These are phyloP conservation scores for Pichia membranifaciens DNA, from an alignment of 805 yeast species.

Conservation along the genomic window DNA sequence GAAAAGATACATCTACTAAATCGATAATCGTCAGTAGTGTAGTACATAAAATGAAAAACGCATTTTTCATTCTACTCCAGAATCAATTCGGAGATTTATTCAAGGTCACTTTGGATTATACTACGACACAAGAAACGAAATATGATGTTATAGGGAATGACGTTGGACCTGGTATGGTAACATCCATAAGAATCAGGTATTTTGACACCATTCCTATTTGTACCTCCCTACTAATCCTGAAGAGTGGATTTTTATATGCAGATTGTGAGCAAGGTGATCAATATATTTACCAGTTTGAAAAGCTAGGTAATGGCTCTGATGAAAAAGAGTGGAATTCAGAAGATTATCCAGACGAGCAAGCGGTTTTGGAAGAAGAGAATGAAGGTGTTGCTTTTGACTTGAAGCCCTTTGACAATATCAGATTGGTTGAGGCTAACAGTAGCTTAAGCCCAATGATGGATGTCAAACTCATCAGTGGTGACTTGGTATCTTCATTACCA, in stretches of 20 bases:
- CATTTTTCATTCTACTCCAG: conserved; percentile 68
- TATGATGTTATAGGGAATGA: conserved; percentile 15
- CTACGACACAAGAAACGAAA: conserved; percentile 35
- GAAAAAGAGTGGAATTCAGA: conserved; percentile 30
- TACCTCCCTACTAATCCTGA: conserved; percentile 51
- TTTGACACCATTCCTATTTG: conserved; percentile 73
- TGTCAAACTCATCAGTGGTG: conserved; percentile 32
- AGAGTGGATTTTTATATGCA: conserved; percentile 70
- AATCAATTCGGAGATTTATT: conserved; percentile 67
- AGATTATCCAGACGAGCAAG: conserved; percentile 31
- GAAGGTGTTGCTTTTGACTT: conserved; percentile 25
- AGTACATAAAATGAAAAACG: conserved; percentile 57
- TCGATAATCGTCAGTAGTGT: conserved; percentile 47
- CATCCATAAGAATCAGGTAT: conserved; percentile 47
- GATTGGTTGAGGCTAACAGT: conserved; percentile 46
- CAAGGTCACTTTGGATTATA: conserved; percentile 51
- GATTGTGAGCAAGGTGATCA: conserved; percentile 60
- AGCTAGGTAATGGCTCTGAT: conserved; percentile 53
- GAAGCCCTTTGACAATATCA: conserved; percentile 47
- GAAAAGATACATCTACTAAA: background rate
- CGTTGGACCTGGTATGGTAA: conserved; percentile 30
- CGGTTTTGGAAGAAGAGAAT: conserved; percentile 23
- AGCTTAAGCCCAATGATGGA: conserved; percentile 51
- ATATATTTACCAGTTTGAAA: conserved; percentile 70
- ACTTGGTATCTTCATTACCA: conserved; percentile 32